A percentile compares a stretch with the other conserved stretches of the same genome.
These are phyloP conservation scores for Claviceps citrina DNA, from an alignment of 2,329 filamentous ascomycete genomes.

Conservation along the genomic window DNA sequence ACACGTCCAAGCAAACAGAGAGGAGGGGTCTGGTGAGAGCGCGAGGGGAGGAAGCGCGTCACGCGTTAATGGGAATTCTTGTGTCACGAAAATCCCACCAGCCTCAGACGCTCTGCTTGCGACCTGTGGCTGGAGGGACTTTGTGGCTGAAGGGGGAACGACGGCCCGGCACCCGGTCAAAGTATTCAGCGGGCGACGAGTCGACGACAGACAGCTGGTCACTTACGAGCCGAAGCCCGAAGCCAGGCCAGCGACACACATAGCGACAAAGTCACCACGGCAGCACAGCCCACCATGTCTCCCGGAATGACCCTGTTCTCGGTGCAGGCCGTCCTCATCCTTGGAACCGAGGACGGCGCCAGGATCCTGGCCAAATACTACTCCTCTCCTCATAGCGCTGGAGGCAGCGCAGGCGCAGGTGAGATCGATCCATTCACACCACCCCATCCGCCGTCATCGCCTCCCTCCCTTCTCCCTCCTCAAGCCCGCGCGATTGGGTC, in stretches of 20 bases:
- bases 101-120: too few relatives aligned
- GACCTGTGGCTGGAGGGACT: neutral
- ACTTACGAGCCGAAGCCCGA: neutral
- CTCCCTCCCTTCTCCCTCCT: neutral
- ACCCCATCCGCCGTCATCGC: neutral
- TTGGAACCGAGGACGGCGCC: constrained; percentile 74
- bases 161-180: neutral
- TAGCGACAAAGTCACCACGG: too few relatives aligned
- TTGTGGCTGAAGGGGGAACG: neutral
- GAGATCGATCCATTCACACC: constrained; percentile 6
- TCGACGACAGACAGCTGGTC: constrained; percentile 2
- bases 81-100: neutral
- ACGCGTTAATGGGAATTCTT: constrained; percentile 2
- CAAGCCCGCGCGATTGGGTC: neutral
- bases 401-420: constrained; percentile 27
- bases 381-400: constrained; percentile 40
- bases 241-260: neutral
- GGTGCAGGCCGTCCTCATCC: constrained; percentile 62
- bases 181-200: neutral
- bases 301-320: constrained; percentile 62
- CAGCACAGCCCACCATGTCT: constrained; percentile 46
- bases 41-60: neutral
- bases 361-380: constrained; percentile 95
- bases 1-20: neutral
- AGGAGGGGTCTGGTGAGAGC: neutral